A percentile compares a stretch with the other conserved stretches of the same genome.
Evolutionary conservation across 768 basidiomycete species (phyloP).

Genomic region (Nevesoporus exiguus): DNA sequence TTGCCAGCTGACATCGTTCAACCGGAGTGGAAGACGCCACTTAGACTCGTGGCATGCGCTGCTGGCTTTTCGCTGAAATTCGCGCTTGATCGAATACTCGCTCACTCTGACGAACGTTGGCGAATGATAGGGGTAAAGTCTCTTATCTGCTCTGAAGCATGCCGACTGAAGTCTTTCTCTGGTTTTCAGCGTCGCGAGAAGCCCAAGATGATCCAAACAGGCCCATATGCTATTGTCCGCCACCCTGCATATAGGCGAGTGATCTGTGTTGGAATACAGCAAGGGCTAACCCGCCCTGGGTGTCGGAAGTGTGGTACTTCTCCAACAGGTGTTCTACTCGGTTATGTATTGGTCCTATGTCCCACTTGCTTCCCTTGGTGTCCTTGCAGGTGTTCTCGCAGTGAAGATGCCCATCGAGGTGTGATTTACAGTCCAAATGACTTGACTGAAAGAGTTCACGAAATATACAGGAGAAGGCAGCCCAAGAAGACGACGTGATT

Average conservation of each 20-base stretch:
- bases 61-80: slow-evolving; percentile 20
- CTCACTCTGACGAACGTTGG: slow-evolving; percentile 27
- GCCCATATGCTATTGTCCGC: slow-evolving; percentile 37
- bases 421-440: background rate
- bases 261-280: background rate
- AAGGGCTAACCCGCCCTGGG: background rate
- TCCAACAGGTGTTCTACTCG: slow-evolving; percentile 24
- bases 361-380: slow-evolving; percentile 28
- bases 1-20: slow-evolving; percentile 25
- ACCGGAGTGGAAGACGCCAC: slow-evolving; percentile 20
- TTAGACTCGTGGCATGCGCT: slow-evolving; percentile 29
- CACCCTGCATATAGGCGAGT: slow-evolving; percentile 36
- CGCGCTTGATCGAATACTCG: slow-evolving; percentile 9
- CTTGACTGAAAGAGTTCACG: background rate
- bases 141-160: background rate
- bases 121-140: slow-evolving; percentile 32
- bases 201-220: slow-evolving; percentile 25
- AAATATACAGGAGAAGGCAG: slow-evolving; percentile 27
- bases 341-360: slow-evolving; percentile 35
- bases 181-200: slow-evolving; percentile 29
- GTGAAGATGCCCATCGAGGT: slow-evolving; percentile 37
- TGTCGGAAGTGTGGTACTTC: slow-evolving; percentile 20
- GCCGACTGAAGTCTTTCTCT: background rate
- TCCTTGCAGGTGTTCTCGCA: slow-evolving; percentile 25
- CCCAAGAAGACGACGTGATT: slow-evolving; percentile 21